Evolutionary conservation across 1,284 basidiomycete genomes (phyloP), one percentile per base, ranked within the genome.

Genomic region (Caloboletus inedulis): DNA sequence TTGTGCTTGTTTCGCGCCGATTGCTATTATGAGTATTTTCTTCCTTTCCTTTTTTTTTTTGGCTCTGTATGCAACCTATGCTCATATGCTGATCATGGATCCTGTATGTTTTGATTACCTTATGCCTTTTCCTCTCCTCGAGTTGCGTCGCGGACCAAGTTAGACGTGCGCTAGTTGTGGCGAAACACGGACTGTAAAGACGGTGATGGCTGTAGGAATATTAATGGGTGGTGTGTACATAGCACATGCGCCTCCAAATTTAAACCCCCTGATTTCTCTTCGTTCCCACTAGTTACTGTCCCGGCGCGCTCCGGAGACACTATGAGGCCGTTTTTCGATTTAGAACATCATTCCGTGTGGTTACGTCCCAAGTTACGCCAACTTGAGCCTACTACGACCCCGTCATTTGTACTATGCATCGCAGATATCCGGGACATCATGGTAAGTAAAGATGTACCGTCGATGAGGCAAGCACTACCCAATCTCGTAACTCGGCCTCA

Each of bases 41-140:
- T 16, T 6, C 7, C 25, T 12, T 29, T 4, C 6, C 8, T 41
- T 19, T 16, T 29, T 14, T 16, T 18, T 21, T 10, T 27, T 7
- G 3, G 18, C 6, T 18, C 27, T n/a, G 6, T 52, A 59, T 61
- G 52, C 27, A 14, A 41, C 18, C n/a, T 48, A 56, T 62, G 45
- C 45, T 18, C 35, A n/a, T 36, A 37, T 37, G 36, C 19, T 41
- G 12, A 25, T 19, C 23, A 37, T 54, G 43, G 27, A 19, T 30
- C 3, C 8, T 34, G 18, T 59, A 37, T 39, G 43, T 14, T 51
- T 40, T 29, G 16, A 19, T n/a, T 4, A 18, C 35, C 3, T 16
- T 33, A 55, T 61, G 56, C 37, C 10, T 34, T 41, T 16, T 3
- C 2, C 4, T 9, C 41, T 16, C 3, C 0, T 31, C 14, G 7